Percentiles rank a stretch among this genome's conserved stretches.
These are phyloP conservation scores for Camellia japonica DNA, from an alignment of 148 eudicot genomes.

Conservation along the genomic window DNA sequence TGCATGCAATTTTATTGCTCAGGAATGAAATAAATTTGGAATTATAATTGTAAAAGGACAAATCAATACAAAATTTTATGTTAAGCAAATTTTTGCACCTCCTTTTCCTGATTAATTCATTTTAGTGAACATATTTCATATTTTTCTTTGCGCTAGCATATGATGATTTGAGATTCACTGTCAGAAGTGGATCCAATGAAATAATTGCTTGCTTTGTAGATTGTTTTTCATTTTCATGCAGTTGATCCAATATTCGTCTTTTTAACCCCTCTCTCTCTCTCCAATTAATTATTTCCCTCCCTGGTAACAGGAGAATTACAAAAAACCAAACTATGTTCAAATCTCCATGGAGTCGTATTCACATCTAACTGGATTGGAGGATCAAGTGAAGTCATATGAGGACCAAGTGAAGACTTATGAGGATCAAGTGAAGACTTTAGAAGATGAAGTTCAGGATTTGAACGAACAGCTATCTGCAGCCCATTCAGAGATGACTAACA, in stretches of 20 bases:
- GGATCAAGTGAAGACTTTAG: slow-evolving; percentile 60
- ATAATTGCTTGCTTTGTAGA: neutral
- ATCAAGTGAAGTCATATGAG: slow-evolving; percentile 54
- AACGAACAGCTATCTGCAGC: slow-evolving; percentile 73
- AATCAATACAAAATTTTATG: neutral
- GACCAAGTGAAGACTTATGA: slow-evolving; percentile 56
- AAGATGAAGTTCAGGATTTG: slow-evolving; percentile 59
- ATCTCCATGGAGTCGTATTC: slow-evolving; percentile 80
- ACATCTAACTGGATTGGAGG: slow-evolving; percentile 80
- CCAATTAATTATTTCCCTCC: neutral
- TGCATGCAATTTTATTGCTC: neutral
- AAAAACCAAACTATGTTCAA: slow-evolving; percentile 84
- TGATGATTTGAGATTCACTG: neutral
- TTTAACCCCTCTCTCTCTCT: neutral
- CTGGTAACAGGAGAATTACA: slow-evolving; percentile 45
- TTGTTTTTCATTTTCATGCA: neutral
- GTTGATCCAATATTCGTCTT: neutral
- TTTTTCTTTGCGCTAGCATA: neutral
- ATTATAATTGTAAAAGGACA: neutral
- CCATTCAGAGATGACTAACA: slow-evolving; percentile 65
- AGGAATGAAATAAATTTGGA: neutral
- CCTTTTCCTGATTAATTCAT: neutral
- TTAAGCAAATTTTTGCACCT: neutral
- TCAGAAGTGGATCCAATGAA: neutral
- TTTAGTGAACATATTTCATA: neutral